Evolutionary conservation across 768 basidiomycete species (phyloP), one percentile per base, ranked within the genome.

Genomic region (Harrya chromipes): DNA sequence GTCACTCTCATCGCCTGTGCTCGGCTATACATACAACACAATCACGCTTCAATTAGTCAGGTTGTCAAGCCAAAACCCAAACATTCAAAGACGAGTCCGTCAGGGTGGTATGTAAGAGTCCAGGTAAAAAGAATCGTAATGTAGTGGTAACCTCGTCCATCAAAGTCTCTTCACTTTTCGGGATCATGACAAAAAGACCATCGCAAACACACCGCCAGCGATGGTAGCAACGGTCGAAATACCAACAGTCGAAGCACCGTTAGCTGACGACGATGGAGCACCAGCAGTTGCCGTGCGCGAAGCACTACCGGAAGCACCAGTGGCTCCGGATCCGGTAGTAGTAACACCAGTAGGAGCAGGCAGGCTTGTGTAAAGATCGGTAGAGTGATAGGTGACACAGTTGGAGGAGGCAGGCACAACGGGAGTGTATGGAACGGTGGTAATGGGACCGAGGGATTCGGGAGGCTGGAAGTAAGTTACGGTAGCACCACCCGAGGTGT

Each of bases 401-500:
- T 72, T 72, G 47, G 73, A 74, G 29, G 75, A 74, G 9, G 75
- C 47, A 10, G 76, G 73, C 14, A 67, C 45, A 2, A 42, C 49
- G 2, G 78, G 60, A 2, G 64, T 62, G 62, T 79, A 80, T 0
- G 79, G 79, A n/a, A 78, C 58, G 1, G 62, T 55, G 14, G 64
- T 59, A 56, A 77, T 76, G n/a, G 71, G 55, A 24, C 75, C 76
- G 40, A 74, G 61, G 3, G 74, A 72, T 58, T 78, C 77, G 19
- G 75, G 59, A 38, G 78, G 79, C 61, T 79, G 78, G 37, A 64
- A 55, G 62, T 75, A 80, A 12, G 79, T 76, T 24, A 58, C 11
- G 13, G 71, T 70, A 41, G 65, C 58, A 23, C 83, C 80, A 46
- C 64, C 57, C 6, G 59, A 42, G 11, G 66, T 67, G 62, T 75